Evolutionary conservation across 169 alveolate genomes (phyloP).

Genomic region (Haemoproteus tartakovskyi): DNA sequence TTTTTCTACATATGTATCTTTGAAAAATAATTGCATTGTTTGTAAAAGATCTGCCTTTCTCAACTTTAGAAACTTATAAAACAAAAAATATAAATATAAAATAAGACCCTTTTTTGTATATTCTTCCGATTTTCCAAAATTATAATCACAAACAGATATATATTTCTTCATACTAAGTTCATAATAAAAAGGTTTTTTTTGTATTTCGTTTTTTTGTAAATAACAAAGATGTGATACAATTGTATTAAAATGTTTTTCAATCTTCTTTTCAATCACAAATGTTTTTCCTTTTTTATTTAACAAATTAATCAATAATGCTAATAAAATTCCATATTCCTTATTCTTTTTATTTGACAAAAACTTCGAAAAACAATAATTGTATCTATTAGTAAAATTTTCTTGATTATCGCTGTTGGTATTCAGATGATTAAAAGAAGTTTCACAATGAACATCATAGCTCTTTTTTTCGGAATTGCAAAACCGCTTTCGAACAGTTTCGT

Average conservation of each 20-base stretch:
- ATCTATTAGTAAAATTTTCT: no score
- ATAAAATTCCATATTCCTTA: no score
- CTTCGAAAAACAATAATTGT: no score
- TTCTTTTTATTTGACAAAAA: no score
- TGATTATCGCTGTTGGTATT: no score
- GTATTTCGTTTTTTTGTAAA: neutral
- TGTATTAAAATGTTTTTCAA: neutral
- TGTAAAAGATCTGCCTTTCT: slow-evolving; percentile 3
- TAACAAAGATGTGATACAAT: slow-evolving; percentile 4
- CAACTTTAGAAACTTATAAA: slow-evolving; percentile 48
- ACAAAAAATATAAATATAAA: slow-evolving; percentile 17
- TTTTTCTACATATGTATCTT: slow-evolving; percentile 20
- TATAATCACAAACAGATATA: no score
- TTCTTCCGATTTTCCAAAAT: neutral
- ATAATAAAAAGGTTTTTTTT: slow-evolving; percentile 5
- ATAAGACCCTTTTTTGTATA: neutral
- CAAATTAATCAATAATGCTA: slow-evolving; percentile 17
- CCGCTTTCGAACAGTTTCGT: neutral
- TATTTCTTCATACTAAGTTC: slow-evolving; percentile 19
- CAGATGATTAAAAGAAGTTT: no score
- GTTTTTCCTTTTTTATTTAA: slow-evolving; percentile 13
- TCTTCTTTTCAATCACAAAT: slow-evolving; percentile 13
- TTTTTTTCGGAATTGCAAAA: no score
- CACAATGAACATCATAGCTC: no score
- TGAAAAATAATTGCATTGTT: slow-evolving; percentile 33